phyloP scores from a whole-genome alignment of 371 early-diverging fungal genomes.

The Batkoa obscura region DNA sequence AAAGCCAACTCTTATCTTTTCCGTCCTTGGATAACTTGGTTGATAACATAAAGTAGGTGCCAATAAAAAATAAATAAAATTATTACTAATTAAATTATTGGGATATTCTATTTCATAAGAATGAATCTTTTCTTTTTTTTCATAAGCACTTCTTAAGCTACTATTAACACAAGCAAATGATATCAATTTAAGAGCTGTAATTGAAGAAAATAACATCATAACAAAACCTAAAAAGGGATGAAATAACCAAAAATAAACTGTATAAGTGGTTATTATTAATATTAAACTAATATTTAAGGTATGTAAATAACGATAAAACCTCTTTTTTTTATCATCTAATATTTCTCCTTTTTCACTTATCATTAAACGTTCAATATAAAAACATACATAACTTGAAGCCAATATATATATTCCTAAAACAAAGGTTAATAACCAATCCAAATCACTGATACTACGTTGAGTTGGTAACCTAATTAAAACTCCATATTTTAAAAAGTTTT shows the following conservation, averaged over 20 bases:
- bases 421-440: conserved; percentile 30
- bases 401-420: conserved; percentile 29
- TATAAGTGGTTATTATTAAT: conserved; percentile 35
- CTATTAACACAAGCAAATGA: conserved; percentile 53
- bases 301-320: conserved; percentile 20
- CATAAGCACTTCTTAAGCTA: conserved; percentile 27
- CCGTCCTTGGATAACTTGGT: conserved; percentile 59
- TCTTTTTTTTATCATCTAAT: conserved; percentile 4
- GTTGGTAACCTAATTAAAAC: conserved; percentile 31
- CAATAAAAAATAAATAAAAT: conserved; percentile 56
- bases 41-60: conserved; percentile 84
- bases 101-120: conserved; percentile 44
- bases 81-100: conserved; percentile 38
- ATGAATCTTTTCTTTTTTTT: conserved; percentile 15
- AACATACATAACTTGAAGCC: conserved; percentile 24
- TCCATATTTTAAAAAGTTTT: conserved; percentile 78
- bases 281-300: conserved; percentile 28
- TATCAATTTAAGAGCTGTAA: conserved; percentile 58
- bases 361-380: conserved; percentile 25
- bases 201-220: conserved; percentile 32
- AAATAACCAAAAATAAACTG: conserved; percentile 45
- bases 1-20: conserved; percentile 43
- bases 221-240: conserved; percentile 50
- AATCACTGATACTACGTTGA: conserved; percentile 13
- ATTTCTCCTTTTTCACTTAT: conserved; percentile 1